Base-by-base conservation (phyloP, 1,139 yeast genomes). In the Candida frijolesensis region DNA sequence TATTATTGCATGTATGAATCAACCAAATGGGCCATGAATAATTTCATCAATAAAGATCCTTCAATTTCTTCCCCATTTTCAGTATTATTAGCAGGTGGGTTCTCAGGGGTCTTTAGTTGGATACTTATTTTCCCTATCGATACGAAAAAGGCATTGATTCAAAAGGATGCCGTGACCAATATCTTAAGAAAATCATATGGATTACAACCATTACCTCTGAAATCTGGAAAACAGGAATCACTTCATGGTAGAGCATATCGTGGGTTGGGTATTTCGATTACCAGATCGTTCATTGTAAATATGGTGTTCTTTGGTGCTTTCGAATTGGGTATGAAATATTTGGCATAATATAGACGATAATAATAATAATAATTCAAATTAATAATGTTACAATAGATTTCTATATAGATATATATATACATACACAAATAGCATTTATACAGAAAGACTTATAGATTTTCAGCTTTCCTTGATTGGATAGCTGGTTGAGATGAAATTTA, bases 1-100 rank as follows among this genome's bases (percentile, higher is more conserved):
- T 90, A 88, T 64, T 89, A 85, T 62, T 79, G 89, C 10, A 78
- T 84, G 3, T 89, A 89, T 66, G 96, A 90, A 63, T 79, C 89
- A 1, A 74, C 82, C 57, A 87, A 87, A 62, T 71, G 80, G 65
- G 64, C 74, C 32, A 69, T 73, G 58, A 71, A 74, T 51, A 57
- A 57, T 6, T 46, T 73, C 16, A 66, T 76, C 46, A 70, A 72
- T 48, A 57, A 65, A 1, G 64, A 69, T 49, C 66, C 73, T 3
- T 48, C 59, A 1, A 51, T 57, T 19, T 59, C 70, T 18, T 71
- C 78, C 5, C 72, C 72, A 10, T 44, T 72, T 6, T 67, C 79
- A 1, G 68, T 76, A 19, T 57, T 74, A 4, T 49, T 85, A 2
- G 89, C 95, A 0, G 96, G 96, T n/a, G 96, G 91, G 0, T 57